Evolutionary conservation across 495 filamentous ascomycete genomes (phyloP).

Genomic region (Daldinia vernicosa): DNA sequence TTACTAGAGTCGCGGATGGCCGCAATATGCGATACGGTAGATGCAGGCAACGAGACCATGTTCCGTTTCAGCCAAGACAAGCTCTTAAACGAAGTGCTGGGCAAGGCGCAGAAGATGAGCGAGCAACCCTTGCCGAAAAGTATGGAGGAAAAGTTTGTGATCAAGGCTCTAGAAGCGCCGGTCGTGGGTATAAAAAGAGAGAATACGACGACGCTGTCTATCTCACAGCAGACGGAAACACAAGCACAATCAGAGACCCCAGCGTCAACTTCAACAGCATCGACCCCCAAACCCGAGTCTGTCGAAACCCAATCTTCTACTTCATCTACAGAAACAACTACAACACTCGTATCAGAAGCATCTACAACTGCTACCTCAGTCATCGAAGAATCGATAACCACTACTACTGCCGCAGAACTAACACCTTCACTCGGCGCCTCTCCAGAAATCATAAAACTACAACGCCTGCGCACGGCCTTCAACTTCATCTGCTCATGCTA

Average conservation of each 20-base stretch:
- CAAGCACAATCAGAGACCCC: constrained; percentile 28
- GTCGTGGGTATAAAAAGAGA: constrained; percentile 67
- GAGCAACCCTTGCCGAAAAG: constrained; percentile 73
- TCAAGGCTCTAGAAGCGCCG: constrained; percentile 76
- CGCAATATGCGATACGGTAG: constrained; percentile 78
- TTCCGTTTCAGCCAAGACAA: constrained; percentile 77
- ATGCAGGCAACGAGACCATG: constrained; percentile 82
- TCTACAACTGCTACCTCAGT: constrained; percentile 56
- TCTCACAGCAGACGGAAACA: constrained; percentile 46
- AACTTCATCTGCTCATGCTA: constrained; percentile 81
- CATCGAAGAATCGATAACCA: constrained; percentile 35
- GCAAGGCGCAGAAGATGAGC: constrained; percentile 77
- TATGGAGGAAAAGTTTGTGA: constrained; percentile 86
- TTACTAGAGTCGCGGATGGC: constrained; percentile 59
- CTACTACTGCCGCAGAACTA: constrained; percentile 42
- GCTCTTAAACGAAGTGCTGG: constrained; percentile 70
- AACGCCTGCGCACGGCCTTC: constrained; percentile 77
- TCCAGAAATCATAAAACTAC: constrained; percentile 64
- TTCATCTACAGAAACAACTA: constrained; percentile 48
- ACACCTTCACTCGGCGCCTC: constrained; percentile 59
- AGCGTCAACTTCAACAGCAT: constrained; percentile 47
- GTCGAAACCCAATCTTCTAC: constrained; percentile 53
- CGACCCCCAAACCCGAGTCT: constrained; percentile 42
- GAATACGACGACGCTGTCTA: constrained; percentile 47
- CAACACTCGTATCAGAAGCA: constrained; percentile 51